phyloP scores from a whole-genome alignment of 2,329 filamentous ascomycete genomes.

The Scedosporium dehoogii region DNA sequence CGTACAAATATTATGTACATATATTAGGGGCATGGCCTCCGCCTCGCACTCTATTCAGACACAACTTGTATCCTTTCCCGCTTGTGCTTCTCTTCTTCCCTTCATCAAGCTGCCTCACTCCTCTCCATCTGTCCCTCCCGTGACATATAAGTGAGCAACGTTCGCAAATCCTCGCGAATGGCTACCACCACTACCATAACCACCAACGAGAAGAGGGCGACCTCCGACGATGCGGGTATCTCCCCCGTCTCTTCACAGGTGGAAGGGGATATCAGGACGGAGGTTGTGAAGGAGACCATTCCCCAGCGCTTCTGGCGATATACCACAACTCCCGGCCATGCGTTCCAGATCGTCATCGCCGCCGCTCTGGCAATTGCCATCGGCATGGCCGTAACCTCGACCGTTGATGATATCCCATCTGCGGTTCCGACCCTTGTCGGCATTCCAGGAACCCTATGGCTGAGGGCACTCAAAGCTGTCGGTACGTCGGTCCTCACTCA shows the following conservation, averaged over 20 bases:
- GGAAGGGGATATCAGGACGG: background rate
- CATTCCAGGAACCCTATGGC: conserved; percentile 39
- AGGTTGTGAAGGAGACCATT: conserved; percentile 2
- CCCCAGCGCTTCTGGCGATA: conserved; percentile 20
- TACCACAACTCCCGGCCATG: conserved; percentile 30
- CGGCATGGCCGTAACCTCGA: conserved; percentile 32
- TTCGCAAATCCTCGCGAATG: background rate
- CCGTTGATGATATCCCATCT: conserved; percentile 30
- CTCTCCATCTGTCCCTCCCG: too few relatives aligned
- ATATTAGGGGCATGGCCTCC: too few relatives aligned
- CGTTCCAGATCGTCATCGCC: conserved; percentile 38
- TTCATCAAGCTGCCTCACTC: too few relatives aligned
- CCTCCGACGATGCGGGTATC: background rate
- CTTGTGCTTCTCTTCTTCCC: too few relatives aligned
- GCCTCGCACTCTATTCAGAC: too few relatives aligned
- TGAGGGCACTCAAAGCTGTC: conserved; percentile 36
- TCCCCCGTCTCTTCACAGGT: conserved; percentile 1
- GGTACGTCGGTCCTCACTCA: conserved; percentile 21
- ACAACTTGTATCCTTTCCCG: too few relatives aligned
- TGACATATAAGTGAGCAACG: too few relatives aligned
- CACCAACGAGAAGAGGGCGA: background rate
- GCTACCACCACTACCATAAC: background rate
- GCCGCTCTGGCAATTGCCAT: conserved; percentile 39
- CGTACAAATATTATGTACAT: too few relatives aligned
- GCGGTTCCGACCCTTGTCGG: conserved; percentile 30